Evolutionary conservation across 2,329 filamentous ascomycete genomes (phyloP), one percentile per base, ranked within the genome.

Genomic region (Harringtonia aguacate): DNA sequence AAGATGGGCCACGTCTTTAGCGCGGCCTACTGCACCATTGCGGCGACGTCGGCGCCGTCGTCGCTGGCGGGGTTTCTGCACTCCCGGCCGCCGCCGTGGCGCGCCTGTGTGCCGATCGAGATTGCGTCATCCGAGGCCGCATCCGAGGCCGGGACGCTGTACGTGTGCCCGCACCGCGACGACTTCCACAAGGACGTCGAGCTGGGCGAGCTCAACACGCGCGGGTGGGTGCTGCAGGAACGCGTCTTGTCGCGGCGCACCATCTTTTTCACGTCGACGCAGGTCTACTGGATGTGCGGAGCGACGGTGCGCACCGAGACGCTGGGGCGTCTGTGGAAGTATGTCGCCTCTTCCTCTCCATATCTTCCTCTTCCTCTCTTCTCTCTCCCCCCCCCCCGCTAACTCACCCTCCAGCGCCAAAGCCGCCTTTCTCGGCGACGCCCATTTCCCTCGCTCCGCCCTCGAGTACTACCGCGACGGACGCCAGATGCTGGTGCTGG

Each of bases 181-280:
- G 49, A 65, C 46, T 66, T 66, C 46, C 36, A 52, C 7, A 15
- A 24, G 18, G 46, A 67, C 12, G 62, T 66, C 24, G 24, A 27
- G 1, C 38, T 58, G 0, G 50, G 57, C 1, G 18, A 20, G 9
- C 48, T 68, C 3, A 63, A 57, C 41, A 49, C 45, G 6, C 52
- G 64, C 3, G 64, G 58, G 1, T 67, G 64, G 65, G 63, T 65
- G 1, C 36, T 65, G 5, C 64, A 67, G 45, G 65, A 67, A 44
- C 52, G 57, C n/a, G 58, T 55, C 0, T 48, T 68, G 3, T 56
- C 63, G 0, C 55, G 57, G 9, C 53, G 65, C 10, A 61, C 58
- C 0, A 59, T 68, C 13, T 61, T 58, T 37, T 68, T 64, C 45
- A 58, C 61, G 0, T 34, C 54, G 1, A 46, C 46, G 0, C 61